Conservation (phyloP, 1,284 basidiomycete species). For the Malassezia japonica region DNA sequence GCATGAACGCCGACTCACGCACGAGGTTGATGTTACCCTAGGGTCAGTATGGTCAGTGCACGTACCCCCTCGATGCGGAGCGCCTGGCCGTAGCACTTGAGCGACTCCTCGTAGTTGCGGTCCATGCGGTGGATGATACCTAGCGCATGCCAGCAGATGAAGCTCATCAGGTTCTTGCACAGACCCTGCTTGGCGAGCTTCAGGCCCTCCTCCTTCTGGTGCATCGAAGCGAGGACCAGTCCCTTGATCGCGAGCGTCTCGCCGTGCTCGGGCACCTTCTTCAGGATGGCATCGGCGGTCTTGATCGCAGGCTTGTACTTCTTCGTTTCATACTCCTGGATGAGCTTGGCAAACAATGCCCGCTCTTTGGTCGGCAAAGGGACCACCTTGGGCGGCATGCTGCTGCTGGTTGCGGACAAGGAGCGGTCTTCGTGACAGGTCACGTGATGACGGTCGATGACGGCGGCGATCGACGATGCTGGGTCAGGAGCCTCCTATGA, state of each 20-base stretch:
- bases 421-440: not conserved
- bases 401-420: not conserved
- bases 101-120: constrained; percentile 74
- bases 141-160: constrained; percentile 97
- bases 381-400: constrained; percentile 36
- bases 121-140: constrained; percentile 59
- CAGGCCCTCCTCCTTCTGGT: constrained; percentile 56
- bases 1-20: constrained; percentile 78
- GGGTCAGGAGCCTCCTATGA: no score
- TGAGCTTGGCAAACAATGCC: constrained; percentile 73
- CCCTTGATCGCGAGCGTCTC: constrained; percentile 47
- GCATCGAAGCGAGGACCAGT: constrained; percentile 34
- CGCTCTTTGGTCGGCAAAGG: constrained; percentile 71
- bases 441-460: not conserved
- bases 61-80: constrained; percentile 66
- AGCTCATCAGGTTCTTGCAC: constrained; percentile 75
- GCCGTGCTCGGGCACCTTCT: constrained; percentile 90
- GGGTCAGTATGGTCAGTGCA: constrained; percentile 50
- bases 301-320: constrained; percentile 85
- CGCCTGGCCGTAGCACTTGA: constrained; percentile 70
- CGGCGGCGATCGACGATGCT: no score
- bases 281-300: constrained; percentile 84
- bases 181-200: constrained; percentile 74
- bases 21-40: constrained; percentile 81
- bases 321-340: constrained; percentile 70